phyloP scores from a whole-genome alignment of 345 rosid species.

The Gossypium herbaceum region DNA sequence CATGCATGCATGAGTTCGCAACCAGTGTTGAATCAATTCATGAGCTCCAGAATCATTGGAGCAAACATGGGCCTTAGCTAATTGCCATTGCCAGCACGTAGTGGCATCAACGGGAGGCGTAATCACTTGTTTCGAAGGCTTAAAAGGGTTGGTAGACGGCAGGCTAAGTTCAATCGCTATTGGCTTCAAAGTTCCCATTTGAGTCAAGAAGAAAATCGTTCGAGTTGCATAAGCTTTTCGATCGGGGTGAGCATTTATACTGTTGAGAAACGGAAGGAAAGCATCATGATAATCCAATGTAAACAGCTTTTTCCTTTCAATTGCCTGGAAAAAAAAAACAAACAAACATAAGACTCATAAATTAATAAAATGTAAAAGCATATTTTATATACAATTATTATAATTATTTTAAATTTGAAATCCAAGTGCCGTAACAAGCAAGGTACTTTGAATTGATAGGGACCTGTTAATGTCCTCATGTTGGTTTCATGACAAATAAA shows the following conservation, averaged over 20 bases:
- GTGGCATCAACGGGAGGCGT: slow-evolving; percentile 4
- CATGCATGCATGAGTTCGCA: slow-evolving; percentile 76
- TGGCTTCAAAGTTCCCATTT: not conserved
- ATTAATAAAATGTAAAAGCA: too few relatives aligned
- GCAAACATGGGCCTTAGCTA: slow-evolving; percentile 7
- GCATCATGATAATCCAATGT: not conserved
- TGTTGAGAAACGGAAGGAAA: not conserved
- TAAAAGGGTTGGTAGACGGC: not conserved
- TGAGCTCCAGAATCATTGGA: slow-evolving; percentile 7
- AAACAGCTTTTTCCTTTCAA: not conserved
- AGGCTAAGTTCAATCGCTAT: not conserved
- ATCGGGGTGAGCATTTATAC: not conserved
- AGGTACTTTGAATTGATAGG: too few relatives aligned
- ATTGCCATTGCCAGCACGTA: not conserved
- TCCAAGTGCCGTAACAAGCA: too few relatives aligned
- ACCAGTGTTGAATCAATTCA: slow-evolving; percentile 5
- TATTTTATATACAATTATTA: too few relatives aligned
- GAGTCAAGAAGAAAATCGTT: not conserved
- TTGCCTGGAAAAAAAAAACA: not conserved
- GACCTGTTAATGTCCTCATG: too few relatives aligned
- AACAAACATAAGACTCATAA: not conserved
- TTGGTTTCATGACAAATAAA: not conserved
- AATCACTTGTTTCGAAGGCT: not conserved
- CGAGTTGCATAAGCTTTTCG: slow-evolving; percentile 3
- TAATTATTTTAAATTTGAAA: too few relatives aligned